Base-by-base conservation (phyloP, 1,139 yeast genomes). In the Diutina rugosa region DNA sequence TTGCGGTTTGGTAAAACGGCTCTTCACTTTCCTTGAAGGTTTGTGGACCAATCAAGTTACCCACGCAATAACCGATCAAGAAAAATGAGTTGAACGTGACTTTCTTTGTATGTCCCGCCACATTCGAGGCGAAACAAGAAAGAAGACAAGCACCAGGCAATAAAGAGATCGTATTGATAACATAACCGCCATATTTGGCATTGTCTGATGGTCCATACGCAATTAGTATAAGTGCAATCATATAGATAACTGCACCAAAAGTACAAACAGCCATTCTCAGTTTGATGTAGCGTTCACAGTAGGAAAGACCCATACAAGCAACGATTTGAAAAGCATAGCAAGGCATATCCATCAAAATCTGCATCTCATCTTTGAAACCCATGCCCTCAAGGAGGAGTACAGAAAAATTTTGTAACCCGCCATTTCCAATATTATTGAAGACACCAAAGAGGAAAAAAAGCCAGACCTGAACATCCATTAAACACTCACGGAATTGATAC, bases 401-500 rank as follows among this genome's bases (percentile, higher is more conserved):
- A 30, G 81, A 79, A 57, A 72, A 80, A 60, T 77, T 78, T 47
- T 82, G 72, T 35, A 74, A 63, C 21, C 82, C 84, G 51, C 84
- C 84, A 59, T 80, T 80, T 49, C 82, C 79, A 48, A 81, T 72
- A 60, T 77, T 76, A 58, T 69, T 68, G 45, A 72, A 64, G 9
- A 79, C 63, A 46, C 76, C 75, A 60, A 71, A 71, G 0, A 69
- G 55, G 49, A 61, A 78, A 45, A 51, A 55, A 71, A 68, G 51
- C 76, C 77, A 56, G 67, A 61, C 29, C 71, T 69, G 46, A 77
- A 66, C 56, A 61, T 78, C 82, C 1, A 62, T 62, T 65, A 82
- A 73, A 2, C 87, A 83, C 62, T 84, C 82, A 21, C 66, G 66
- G 51, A 82, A 70, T 64, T 85, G 90, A 55, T 78, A 67, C 64